Evolutionary conservation across 176 grass and related monocot genomes (phyloP), one percentile per base, ranked within the genome.

Genomic region (Elymus sibiricus): DNA sequence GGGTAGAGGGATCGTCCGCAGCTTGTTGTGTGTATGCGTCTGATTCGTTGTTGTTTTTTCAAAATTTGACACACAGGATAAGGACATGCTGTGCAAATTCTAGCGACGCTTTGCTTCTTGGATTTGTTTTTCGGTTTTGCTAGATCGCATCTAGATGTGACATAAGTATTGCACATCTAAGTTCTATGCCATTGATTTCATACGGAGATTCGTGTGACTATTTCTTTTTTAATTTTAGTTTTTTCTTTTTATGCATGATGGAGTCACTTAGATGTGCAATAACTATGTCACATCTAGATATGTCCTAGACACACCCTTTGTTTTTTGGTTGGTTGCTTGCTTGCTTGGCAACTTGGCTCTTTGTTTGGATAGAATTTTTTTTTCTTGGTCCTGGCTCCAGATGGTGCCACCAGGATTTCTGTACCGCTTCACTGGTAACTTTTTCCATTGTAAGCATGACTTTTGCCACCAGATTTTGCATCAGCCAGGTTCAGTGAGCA

Each of bases 31-130:
- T 43, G 73, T 47, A 12, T 47, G 16, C 16, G 58, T 83, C 64
- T 38, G 76, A 61, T 75, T 79, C 74, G 67, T 39, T 27, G 53
- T 29, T 25, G 35, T 80, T 27, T 79, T 79, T 40, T 75, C 62
- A 51, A 24, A 37, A 62, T 76, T 84, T 80, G 81, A 88, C 82
- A 84, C 29, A 55, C 70, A 56, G 31, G 90, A 91, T 85, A 88
- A 81, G 47, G 86, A 85, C 90, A n/a, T n/a, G 26, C 14, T 68
- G 82, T 16, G 55, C 38, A 34, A 67, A 80, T 69, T 79, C 32
- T 84, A 15, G 29, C 2, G 29, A 29, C 24, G 82, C 76, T 81
- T 85, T 88, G 70, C 86, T 88, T 88, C 62, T 42, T 56, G 77
- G 31, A n/a, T 51, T 91, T 70, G 81, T 31, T 61, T 61, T 76